Percentiles rank a stretch among this genome's conserved stretches.
phyloP scores from a whole-genome alignment of 345 rosid genomes.

The Lepidium aucheri region DNA sequence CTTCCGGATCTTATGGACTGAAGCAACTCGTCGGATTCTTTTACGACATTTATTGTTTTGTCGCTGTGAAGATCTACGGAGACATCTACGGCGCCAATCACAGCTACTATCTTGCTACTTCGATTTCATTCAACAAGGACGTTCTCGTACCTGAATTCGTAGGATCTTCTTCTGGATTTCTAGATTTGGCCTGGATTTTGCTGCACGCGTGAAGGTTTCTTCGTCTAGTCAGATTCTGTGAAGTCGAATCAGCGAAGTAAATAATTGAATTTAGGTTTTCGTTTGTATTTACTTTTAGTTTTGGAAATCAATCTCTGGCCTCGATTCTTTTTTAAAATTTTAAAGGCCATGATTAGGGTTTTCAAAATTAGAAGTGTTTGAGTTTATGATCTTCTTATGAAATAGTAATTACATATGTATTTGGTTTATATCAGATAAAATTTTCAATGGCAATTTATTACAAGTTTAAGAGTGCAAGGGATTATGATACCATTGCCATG shows the following conservation, averaged over 20 bases:
- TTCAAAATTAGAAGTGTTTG: constrained; percentile 18
- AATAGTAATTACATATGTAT: constrained; percentile 20
- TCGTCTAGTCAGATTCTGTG: constrained; percentile 6
- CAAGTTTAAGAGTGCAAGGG: constrained; percentile 99
- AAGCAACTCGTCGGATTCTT: background rate
- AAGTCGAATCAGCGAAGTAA: constrained; percentile 29
- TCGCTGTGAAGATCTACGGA: constrained; percentile 10
- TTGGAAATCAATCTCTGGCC: constrained; percentile 38
- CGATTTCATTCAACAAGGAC: constrained; percentile 3
- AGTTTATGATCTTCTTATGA: background rate
- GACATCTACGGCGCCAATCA: background rate
- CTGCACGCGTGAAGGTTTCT: constrained; percentile 18
- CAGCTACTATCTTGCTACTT: background rate
- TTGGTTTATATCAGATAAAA: constrained; percentile 29
- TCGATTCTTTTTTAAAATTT: constrained; percentile 1
- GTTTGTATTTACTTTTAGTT: constrained; percentile 16
- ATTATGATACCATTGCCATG: constrained; percentile 83
- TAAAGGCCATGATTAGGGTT: constrained; percentile 31
- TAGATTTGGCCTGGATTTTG: constrained; percentile 1
- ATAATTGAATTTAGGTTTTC: background rate
- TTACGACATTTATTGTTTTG: background rate
- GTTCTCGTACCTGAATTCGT: constrained; percentile 1
- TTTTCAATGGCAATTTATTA: constrained; percentile 86
- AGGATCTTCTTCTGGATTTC: background rate
- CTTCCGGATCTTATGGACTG: constrained; percentile 17